Percentiles rank a stretch among this genome's conserved stretches.
phyloP scores from a whole-genome alignment of 306 rosid species.

The Hylodesmum podocarpum region DNA sequence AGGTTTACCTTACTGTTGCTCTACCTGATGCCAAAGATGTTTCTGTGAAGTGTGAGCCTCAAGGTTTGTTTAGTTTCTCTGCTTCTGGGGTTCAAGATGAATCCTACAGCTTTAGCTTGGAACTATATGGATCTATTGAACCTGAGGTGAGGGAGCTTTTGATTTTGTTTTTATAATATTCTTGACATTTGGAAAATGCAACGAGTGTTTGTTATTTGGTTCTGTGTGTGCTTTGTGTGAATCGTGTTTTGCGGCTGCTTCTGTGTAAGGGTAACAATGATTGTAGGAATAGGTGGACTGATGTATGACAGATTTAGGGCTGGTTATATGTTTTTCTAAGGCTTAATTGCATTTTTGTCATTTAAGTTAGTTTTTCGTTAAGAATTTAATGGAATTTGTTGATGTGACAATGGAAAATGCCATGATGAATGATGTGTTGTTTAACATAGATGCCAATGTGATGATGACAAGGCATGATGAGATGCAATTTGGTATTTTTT shows the following conservation, averaged over 20 bases:
- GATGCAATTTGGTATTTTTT: too few relatives aligned
- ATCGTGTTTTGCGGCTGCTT: not conserved
- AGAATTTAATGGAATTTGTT: too few relatives aligned
- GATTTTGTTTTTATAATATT: not conserved
- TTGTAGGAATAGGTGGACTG: not conserved
- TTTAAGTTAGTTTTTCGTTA: too few relatives aligned
- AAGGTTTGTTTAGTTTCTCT: constrained; percentile 74
- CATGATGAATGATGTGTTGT: too few relatives aligned
- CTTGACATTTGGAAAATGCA: not conserved
- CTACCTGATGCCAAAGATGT: constrained; percentile 87
- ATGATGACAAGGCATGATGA: too few relatives aligned
- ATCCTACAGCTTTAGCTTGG: constrained; percentile 62
- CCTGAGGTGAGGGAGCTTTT: constrained; percentile 56
- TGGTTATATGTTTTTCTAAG: not conserved
- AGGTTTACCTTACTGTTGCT: constrained; percentile 77
- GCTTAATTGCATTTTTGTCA: too few relatives aligned
- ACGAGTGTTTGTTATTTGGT: not conserved
- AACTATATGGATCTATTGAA: constrained; percentile 60
- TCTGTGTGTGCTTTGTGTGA: not conserved
- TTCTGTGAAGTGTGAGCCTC: constrained; percentile 72
- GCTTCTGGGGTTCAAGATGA: constrained; percentile 66
- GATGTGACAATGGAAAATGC: too few relatives aligned
- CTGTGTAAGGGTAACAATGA: not conserved
- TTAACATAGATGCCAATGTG: too few relatives aligned
- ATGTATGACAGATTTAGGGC: not conserved